phyloP scores from a whole-genome alignment of 805 yeast species.

The Cyberlindnera suaveolens region DNA sequence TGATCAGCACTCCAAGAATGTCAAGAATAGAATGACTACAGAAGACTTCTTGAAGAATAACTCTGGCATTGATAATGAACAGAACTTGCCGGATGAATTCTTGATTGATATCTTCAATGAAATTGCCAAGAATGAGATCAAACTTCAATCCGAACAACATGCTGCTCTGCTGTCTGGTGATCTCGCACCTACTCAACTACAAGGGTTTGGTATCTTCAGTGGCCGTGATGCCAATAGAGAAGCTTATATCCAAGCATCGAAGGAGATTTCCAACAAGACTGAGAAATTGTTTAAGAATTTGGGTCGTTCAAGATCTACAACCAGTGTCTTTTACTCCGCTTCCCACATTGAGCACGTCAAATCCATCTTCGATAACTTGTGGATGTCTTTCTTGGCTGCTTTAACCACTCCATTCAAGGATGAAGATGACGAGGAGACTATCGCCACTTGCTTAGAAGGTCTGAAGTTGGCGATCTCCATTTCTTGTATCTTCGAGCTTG shows the following conservation, averaged over 20 bases:
- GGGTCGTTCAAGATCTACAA: conserved; percentile 38
- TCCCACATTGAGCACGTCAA: conserved; percentile 84
- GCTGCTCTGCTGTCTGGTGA: conserved; percentile 78
- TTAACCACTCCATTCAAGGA: conserved; percentile 91
- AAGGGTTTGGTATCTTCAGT: conserved; percentile 53
- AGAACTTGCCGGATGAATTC: conserved; percentile 71
- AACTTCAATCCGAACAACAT: conserved; percentile 87
- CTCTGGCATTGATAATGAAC: conserved; percentile 87
- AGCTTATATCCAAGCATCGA: conserved; percentile 88
- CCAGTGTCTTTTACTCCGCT: conserved; percentile 68
- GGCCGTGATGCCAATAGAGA: conserved; percentile 69
- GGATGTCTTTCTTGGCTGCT: conserved; percentile 98
- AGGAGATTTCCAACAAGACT: conserved; percentile 84
- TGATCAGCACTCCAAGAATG: conserved; percentile 85
- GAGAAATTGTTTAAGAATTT: conserved; percentile 72
- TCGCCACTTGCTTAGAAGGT: conserved; percentile 75
- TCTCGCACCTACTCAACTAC: conserved; percentile 28
- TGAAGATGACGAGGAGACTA: conserved; percentile 67
- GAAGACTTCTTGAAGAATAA: conserved; percentile 86
- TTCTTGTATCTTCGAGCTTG: conserved; percentile 76
- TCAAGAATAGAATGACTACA: conserved; percentile 79
- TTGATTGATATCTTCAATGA: conserved; percentile 68
- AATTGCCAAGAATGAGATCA: conserved; percentile 79
- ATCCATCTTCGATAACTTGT: conserved; percentile 86
- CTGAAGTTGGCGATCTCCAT: conserved; percentile 76